Evolutionary conservation across 768 basidiomycete species (phyloP).

Genomic region (Paxillus ammoniavirescens): DNA sequence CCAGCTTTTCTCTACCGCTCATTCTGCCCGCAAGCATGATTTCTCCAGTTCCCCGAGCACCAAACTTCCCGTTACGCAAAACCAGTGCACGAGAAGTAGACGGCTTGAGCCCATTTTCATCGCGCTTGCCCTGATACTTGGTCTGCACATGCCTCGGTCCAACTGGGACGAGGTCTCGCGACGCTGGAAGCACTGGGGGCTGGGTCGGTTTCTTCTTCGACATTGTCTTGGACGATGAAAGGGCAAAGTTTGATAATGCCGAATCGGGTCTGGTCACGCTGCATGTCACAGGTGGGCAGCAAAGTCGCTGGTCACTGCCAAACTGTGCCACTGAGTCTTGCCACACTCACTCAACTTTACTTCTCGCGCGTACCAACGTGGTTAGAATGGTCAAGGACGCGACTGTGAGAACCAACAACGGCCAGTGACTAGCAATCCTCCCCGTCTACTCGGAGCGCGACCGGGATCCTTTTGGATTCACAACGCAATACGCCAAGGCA

Average conservation of each 20-base stretch:
- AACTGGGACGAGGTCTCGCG: slow-evolving; percentile 48
- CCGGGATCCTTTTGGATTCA: no score
- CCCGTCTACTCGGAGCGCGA: no score
- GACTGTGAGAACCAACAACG: no score
- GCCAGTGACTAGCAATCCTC: no score
- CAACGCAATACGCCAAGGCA: no score
- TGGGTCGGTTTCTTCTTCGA: slow-evolving; percentile 33
- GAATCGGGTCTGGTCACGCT: no score
- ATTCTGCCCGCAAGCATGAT: slow-evolving; percentile 55
- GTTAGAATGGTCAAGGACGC: no score
- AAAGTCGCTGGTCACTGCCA: no score
- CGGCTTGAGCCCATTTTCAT: slow-evolving; percentile 52
- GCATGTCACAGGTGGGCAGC: no score
- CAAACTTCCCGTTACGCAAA: slow-evolving; percentile 73
- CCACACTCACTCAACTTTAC: no score
- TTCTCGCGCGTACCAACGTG: no score
- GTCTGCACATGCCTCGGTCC: slow-evolving; percentile 53
- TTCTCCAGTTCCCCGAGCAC: slow-evolving; percentile 70
- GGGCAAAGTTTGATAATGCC: not conserved
- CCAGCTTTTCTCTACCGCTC: slow-evolving; percentile 77
- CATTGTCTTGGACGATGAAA: slow-evolving; percentile 7
- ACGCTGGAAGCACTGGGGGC: slow-evolving; percentile 12
- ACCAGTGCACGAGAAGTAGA: slow-evolving; percentile 73
- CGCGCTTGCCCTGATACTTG: slow-evolving; percentile 37
- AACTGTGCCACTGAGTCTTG: no score